Conservation (phyloP, 306 rosid genomes). For the Pachyrhizus erosus region DNA sequence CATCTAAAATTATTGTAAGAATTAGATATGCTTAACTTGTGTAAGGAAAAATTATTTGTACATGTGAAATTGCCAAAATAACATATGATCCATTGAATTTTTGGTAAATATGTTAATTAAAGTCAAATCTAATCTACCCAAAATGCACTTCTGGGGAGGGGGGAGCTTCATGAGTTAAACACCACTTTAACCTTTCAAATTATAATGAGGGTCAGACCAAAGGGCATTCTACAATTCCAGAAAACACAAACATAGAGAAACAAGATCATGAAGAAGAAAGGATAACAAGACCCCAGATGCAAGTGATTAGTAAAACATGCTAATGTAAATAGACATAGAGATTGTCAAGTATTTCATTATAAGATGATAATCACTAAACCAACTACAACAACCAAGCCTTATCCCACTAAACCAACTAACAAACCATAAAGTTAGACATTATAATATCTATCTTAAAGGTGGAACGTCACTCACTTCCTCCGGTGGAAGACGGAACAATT, state of each 20-base stretch:
- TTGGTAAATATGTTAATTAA: not conserved
- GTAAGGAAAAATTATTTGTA: not conserved
- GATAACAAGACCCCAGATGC: not conserved
- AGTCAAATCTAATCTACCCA: conserved; percentile 9
- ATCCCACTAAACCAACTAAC: conserved; percentile 23
- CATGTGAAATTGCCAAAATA: conserved; percentile 8
- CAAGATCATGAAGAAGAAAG: conserved; percentile 10
- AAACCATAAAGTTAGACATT: not conserved
- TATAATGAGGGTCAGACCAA: not conserved
- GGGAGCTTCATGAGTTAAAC: not conserved
- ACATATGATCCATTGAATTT: conserved; percentile 8
- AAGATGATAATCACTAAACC: conserved; percentile 22
- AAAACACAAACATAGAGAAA: not conserved
- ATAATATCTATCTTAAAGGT: conserved; percentile 10
- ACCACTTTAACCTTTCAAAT: conserved; percentile 14
- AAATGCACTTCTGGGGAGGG: not conserved
- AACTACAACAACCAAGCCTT: too few species aligned
- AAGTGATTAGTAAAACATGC: not conserved
- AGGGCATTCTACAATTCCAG: conserved; percentile 13
- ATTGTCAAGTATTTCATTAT: conserved; percentile 27
- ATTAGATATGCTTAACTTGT: not conserved
- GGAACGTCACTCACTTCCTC: conserved; percentile 79
- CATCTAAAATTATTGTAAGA: conserved; percentile 29
- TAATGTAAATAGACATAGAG: conserved; percentile 24
- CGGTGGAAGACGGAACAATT: conserved; percentile 85